A percentile compares a stretch with the other conserved stretches of the same genome.
Conservation (phyloP, 1,284 basidiomycete genomes). For the Cutaneotrichosporon mucoides region DNA sequence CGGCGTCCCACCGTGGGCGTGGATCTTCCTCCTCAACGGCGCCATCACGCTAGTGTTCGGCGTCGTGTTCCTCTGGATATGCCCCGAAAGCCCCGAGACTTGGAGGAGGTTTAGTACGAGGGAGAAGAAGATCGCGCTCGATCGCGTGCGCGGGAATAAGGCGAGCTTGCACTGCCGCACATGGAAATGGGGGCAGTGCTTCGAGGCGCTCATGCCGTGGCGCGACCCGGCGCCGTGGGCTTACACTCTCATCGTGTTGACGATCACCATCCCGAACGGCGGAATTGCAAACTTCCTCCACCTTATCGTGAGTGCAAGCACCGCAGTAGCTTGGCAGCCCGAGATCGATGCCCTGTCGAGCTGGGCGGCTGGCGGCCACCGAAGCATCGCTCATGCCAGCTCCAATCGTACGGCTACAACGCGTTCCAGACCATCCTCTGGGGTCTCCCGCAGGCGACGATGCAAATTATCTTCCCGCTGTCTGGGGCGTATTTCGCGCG, state of each 20-base stretch:
- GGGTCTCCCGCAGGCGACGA: constrained; percentile 31
- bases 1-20: constrained; percentile 29
- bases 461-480: constrained; percentile 34
- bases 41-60: constrained; percentile 35
- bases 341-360: too few species aligned
- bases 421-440: constrained; percentile 37
- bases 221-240: constrained; percentile 31
- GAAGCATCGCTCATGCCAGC: constrained; percentile 10
- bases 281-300: constrained; percentile 25
- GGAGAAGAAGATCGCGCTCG: constrained; percentile 32
- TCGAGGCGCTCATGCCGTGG: constrained; percentile 35
- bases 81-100: constrained; percentile 34
- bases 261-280: constrained; percentile 29
- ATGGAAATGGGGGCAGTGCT: constrained; percentile 39
- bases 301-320: constrained; percentile 15
- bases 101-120: constrained; percentile 24
- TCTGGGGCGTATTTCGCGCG: constrained; percentile 29
- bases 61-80: constrained; percentile 28
- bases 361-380: too few species aligned
- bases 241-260: constrained; percentile 14
- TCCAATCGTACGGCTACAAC: constrained; percentile 36
- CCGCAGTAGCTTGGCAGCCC: not conserved
- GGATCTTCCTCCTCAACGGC: constrained; percentile 40
- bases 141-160: constrained; percentile 39
- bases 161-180: constrained; percentile 27